Base-by-base conservation (phyloP, 768 basidiomycete genomes). In the Mycena metata region DNA sequence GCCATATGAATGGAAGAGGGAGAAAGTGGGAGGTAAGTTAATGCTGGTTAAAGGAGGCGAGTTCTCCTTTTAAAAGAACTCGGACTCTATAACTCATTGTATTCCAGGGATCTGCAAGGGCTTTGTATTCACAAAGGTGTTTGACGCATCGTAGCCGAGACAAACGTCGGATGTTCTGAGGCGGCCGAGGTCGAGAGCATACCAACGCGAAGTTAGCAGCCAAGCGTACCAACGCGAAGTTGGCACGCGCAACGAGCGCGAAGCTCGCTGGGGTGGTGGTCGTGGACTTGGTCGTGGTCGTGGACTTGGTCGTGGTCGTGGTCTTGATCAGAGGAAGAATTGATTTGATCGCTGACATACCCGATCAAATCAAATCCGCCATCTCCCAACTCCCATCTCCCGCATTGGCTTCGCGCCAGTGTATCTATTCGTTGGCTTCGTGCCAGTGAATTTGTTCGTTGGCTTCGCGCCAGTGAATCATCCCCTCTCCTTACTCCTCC, bases 331-430 rank as follows among this genome's bases (percentile, higher is more conserved):
- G 30, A 30, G 6, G 30, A 30, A 39, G 39, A 39, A 39, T 39
- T 39, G 39, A 39, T 39, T 10, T 39, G 39, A 39, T 39, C 39
- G 39, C 39, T 15, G 15, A 39, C 39, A 39, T 39, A 10, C 39
- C 39, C 5, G 11, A 39, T 39, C 15, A 39, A 39, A 30, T 30
- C 30, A 30, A 30, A 30, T 30, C 30, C n/a, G n/a, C n/a, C 30
- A 30, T 30, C 30, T 30, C 30, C 30, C 30, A 30, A 30, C 30
- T 30, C 30, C 42, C 17, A 2, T 39, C 24, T 58, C 30, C 36
- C 30, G n/a, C 60, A 60, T 60, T 60, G 58, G 58, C 58, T 60
- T 60, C 58, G 58, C 33, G 33, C 58, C 58, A 60, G 58, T 60
- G 58, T 10, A 11, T 39, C 39, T 30, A 39, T 45, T 35, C 59